These are phyloP conservation scores for Backusella australiensis DNA, from an alignment of 192 early-diverging fungal genomes.

Conservation along the genomic window DNA sequence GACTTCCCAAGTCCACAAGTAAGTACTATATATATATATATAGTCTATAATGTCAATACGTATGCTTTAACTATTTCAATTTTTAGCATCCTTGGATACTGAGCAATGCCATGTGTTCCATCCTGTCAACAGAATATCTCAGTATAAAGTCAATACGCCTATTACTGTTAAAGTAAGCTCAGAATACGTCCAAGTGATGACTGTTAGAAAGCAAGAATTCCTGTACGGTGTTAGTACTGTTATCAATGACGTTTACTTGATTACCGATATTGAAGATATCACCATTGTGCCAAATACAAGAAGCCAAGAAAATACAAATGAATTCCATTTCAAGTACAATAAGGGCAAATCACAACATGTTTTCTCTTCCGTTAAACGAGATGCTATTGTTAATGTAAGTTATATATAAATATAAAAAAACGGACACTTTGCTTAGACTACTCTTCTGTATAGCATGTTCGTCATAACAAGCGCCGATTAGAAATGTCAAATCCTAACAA, in stretches of 20 bases:
- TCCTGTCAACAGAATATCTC: constrained; percentile 69
- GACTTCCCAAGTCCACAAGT: constrained; percentile 73
- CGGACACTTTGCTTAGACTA: neutral
- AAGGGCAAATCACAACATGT: constrained; percentile 58
- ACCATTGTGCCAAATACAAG: constrained; percentile 15
- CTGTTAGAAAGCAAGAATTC: constrained; percentile 46
- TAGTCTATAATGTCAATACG: too few relatives aligned
- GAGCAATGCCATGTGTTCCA: constrained; percentile 61
- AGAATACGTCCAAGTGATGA: constrained; percentile 82
- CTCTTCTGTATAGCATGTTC: constrained; percentile 59
- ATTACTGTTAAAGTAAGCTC: constrained; percentile 80
- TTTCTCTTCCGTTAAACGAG: constrained; percentile 73
- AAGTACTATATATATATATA: constrained; percentile 2
- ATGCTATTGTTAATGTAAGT: constrained; percentile 52
- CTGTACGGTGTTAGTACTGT: constrained; percentile 67
- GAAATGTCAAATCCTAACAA: constrained; percentile 61
- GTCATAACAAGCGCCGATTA: constrained; percentile 68
- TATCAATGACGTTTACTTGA: constrained; percentile 86
- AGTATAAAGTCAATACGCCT: constrained; percentile 61
- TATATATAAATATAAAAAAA: too few relatives aligned
- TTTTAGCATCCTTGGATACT: constrained; percentile 63
- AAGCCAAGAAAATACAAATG: constrained; percentile 57
- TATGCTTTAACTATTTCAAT: neutral
- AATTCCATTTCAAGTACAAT: constrained; percentile 81
- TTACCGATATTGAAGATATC: constrained; percentile 45